Conservation (phyloP, 1,284 basidiomycete species). For the Leccinum angustisporum region DNA sequence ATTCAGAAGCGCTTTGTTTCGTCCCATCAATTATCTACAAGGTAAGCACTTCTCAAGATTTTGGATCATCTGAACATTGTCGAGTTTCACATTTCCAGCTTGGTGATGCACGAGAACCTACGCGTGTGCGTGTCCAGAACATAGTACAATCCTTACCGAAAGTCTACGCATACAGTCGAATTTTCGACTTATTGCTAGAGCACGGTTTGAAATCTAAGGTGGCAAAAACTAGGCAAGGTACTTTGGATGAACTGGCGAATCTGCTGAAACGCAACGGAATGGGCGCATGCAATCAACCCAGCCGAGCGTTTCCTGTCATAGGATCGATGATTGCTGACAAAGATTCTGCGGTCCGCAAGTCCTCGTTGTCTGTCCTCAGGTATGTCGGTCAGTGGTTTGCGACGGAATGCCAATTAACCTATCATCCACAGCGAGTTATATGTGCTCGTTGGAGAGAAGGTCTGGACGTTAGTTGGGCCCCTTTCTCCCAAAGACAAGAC, state of each 20-base stretch:
- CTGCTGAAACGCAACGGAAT: slow-evolving; percentile 84
- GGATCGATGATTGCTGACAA: slow-evolving; percentile 87
- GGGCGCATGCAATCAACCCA: slow-evolving; percentile 72
- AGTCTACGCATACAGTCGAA: slow-evolving; percentile 86
- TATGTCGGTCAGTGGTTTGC: slow-evolving; percentile 28
- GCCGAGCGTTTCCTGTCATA: slow-evolving; percentile 77
- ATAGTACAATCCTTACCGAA: slow-evolving; percentile 74
- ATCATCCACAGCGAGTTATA: slow-evolving; percentile 69
- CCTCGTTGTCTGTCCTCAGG: slow-evolving; percentile 77
- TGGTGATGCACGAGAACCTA: slow-evolving; percentile 78
- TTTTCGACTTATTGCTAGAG: slow-evolving; percentile 86
- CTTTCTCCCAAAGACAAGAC: slow-evolving; percentile 87
- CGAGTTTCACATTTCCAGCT: slow-evolving; percentile 46
- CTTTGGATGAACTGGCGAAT: slow-evolving; percentile 77
- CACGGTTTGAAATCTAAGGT: slow-evolving; percentile 88
- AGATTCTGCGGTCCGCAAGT: slow-evolving; percentile 83
- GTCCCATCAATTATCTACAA: slow-evolving; percentile 91
- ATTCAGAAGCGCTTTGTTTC: slow-evolving; percentile 87
- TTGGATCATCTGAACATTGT: background rate
- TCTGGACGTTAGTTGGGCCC: slow-evolving; percentile 78
- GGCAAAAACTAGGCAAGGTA: slow-evolving; percentile 85
- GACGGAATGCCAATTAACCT: slow-evolving; percentile 7
- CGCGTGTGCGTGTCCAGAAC: slow-evolving; percentile 68
- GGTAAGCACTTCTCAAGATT: slow-evolving; percentile 45
- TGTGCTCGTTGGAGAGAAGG: slow-evolving; percentile 79